phyloP scores from a whole-genome alignment of 2,329 filamentous ascomycete species.

The Acephala macrosclerotiorum region DNA sequence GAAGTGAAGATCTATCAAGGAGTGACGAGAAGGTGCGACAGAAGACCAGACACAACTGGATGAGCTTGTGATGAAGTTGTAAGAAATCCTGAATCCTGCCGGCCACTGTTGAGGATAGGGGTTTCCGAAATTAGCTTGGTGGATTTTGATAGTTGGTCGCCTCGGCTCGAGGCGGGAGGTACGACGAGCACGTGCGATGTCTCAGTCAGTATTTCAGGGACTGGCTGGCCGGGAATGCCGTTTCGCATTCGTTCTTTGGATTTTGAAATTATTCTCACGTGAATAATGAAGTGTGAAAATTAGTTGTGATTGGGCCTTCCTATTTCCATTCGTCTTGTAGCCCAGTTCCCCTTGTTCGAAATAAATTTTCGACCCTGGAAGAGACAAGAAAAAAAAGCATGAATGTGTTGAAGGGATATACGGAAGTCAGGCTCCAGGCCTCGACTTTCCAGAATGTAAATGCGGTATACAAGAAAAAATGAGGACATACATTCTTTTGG shows the following conservation, averaged over 20 bases:
- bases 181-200: constrained; percentile 7
- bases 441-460: too few relatives aligned
- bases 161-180: background rate
- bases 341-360: too few relatives aligned
- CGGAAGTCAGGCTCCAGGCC: too few relatives aligned
- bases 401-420: too few relatives aligned
- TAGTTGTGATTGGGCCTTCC: too few relatives aligned
- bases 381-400: too few relatives aligned
- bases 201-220: background rate
- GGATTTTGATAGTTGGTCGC: background rate
- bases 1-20: constrained; percentile 44
- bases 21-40: constrained; percentile 48
- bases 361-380: too few relatives aligned
- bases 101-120: background rate
- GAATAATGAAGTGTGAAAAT: too few relatives aligned
- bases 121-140: constrained; percentile 8
- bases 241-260: background rate
- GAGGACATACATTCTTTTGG: too few relatives aligned
- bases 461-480: too few relatives aligned
- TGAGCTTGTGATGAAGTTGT: constrained; percentile 22
- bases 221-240: background rate
- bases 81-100: constrained; percentile 12
- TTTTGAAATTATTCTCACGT: too few relatives aligned
- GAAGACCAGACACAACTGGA: constrained; percentile 28
- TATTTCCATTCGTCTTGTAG: too few relatives aligned